Evolutionary conservation across 2,329 filamentous ascomycete genomes (phyloP).

Genomic region (Conoideocrella luteorostrata): DNA sequence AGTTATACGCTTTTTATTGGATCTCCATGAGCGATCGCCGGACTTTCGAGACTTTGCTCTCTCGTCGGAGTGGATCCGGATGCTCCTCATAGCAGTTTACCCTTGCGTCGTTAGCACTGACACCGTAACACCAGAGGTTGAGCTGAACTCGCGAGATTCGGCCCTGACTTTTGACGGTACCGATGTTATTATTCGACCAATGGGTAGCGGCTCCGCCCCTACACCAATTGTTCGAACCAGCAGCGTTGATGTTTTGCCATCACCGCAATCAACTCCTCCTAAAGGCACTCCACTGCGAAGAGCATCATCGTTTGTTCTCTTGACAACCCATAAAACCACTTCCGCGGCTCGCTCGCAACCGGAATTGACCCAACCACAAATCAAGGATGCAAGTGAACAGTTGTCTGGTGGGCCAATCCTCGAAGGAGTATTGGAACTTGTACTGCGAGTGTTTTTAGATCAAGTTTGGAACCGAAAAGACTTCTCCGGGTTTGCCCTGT

Average conservation of each 20-base stretch:
- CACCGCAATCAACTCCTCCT: constrained; percentile 38
- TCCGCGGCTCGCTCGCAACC: constrained; percentile 44
- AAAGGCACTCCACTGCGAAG: constrained; percentile 62
- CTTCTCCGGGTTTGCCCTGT: constrained; percentile 80
- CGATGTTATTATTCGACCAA: constrained; percentile 75
- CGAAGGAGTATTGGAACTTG: constrained; percentile 69
- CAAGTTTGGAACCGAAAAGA: constrained; percentile 83
- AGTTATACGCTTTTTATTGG: constrained; percentile 70
- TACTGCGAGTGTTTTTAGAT: constrained; percentile 75
- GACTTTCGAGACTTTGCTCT: constrained; percentile 79
- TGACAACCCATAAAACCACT: constrained; percentile 63
- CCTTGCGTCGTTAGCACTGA: constrained; percentile 85
- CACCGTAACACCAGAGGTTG: constrained; percentile 72
- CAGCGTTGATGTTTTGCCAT: constrained; percentile 45
- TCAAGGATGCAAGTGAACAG: constrained; percentile 22
- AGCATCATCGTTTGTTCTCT: constrained; percentile 84
- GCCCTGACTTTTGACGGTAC: constrained; percentile 78
- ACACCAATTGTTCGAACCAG: constrained; percentile 70
- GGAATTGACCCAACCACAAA: constrained; percentile 15
- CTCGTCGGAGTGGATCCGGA: constrained; percentile 72
- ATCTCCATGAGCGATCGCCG: constrained; percentile 69
- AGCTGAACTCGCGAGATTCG: constrained; percentile 78
- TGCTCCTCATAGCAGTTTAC: constrained; percentile 74
- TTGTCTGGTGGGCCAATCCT: constrained; percentile 63
- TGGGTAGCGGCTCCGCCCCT: constrained; percentile 50